These are phyloP conservation scores for Ottelia alismoides DNA, from an alignment of 106 monocot species.

Conservation along the genomic window DNA sequence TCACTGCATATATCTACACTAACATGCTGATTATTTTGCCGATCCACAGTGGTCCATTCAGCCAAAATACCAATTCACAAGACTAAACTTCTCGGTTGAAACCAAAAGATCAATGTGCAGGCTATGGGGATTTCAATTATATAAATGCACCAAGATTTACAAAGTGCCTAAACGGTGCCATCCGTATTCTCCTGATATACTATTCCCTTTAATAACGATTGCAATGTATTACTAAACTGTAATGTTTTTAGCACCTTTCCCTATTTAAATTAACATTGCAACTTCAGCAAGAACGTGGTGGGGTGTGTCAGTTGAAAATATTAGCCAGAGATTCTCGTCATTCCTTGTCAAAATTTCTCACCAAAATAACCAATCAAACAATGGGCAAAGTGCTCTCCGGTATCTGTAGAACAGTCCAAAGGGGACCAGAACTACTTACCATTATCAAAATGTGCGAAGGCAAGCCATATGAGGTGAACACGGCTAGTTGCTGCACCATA, in stretches of 20 bases:
- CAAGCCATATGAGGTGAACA: slow-evolving; percentile 37
- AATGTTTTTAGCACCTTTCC: slow-evolving; percentile 51
- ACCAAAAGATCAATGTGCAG: too few relatives aligned
- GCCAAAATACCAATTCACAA: too few relatives aligned
- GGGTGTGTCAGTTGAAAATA: slow-evolving; percentile 39
- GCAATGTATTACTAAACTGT: slow-evolving; percentile 45
- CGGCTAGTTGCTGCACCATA: slow-evolving; percentile 59
- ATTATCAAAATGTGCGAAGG: slow-evolving; percentile 50
- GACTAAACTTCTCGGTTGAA: too few relatives aligned
- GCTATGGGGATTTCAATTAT: too few relatives aligned
- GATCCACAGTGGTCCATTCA: too few relatives aligned
- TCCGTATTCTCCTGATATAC: slow-evolving; percentile 34
- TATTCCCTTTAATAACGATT: slow-evolving; percentile 80
- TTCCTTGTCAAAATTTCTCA: slow-evolving; percentile 27
- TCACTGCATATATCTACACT: too few relatives aligned
- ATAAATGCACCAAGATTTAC: too few relatives aligned
- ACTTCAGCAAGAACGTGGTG: slow-evolving; percentile 43
- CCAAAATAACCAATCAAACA: slow-evolving; percentile 34
- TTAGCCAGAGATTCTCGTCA: slow-evolving; percentile 47
- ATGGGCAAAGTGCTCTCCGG: slow-evolving; percentile 52
- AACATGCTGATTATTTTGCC: too few relatives aligned
- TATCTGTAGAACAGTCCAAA: slow-evolving; percentile 57
- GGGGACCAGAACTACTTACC: slow-evolving; percentile 21
- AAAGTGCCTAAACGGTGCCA: too few relatives aligned
- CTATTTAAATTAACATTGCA: slow-evolving; percentile 30